Evolutionary conservation across 2,329 filamentous ascomycete genomes (phyloP).

Genomic region (Exserohilum rostratum): DNA sequence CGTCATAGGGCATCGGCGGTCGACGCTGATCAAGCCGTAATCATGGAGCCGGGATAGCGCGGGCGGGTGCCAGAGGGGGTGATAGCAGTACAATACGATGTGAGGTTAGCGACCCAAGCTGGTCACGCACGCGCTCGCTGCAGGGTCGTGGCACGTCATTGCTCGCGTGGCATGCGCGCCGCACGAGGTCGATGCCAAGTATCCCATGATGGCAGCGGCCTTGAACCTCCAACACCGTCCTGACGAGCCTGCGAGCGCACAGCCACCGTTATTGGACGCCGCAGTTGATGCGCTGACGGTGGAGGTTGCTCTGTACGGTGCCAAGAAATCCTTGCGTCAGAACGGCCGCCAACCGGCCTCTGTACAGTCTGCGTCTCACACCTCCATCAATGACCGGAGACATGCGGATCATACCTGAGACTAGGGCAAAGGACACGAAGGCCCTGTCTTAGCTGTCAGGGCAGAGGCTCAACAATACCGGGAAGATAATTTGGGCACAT

Average conservation of each 20-base stretch:
- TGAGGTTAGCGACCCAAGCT: neutral
- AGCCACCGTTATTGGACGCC: neutral
- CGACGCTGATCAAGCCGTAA: conserved; percentile 12
- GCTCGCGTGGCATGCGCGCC: conserved; percentile 17
- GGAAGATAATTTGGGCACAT: neutral
- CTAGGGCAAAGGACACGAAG: neutral
- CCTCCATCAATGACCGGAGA: neutral
- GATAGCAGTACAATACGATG: neutral
- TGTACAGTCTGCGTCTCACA: neutral
- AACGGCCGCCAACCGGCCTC: neutral
- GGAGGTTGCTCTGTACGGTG: neutral
- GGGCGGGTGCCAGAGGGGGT: conserved; percentile 6
- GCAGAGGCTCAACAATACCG: neutral
- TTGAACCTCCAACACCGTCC: neutral
- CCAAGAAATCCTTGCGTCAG: conserved; percentile 3
- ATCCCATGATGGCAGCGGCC: neutral
- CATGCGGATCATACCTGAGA: no score
- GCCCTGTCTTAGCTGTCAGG: neutral
- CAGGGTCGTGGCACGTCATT: conserved; percentile 15
- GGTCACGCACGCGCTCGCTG: conserved; percentile 17
- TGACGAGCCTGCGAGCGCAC: neutral
- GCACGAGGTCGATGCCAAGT: conserved; percentile 6
- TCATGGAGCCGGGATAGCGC: conserved; percentile 3
- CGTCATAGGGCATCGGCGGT: conserved; percentile 21
- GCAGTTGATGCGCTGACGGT: neutral